A percentile compares a stretch with the other conserved stretches of the same genome.
These are phyloP conservation scores for Fusarium verrucosum DNA, from an alignment of 2,329 filamentous ascomycete species.

Conservation along the genomic window DNA sequence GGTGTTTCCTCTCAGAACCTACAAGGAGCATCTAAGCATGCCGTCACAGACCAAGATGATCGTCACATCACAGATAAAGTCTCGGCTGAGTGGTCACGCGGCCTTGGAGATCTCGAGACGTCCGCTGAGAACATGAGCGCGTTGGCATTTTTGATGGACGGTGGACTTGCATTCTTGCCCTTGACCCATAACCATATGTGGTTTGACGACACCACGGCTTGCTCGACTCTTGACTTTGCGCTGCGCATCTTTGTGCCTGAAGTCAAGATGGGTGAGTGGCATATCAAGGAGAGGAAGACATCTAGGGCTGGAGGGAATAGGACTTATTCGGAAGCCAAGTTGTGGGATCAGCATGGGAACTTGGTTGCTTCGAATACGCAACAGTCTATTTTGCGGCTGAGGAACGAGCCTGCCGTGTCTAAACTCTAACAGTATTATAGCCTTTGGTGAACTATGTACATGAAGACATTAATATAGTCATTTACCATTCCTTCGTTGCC, in stretches of 20 bases:
- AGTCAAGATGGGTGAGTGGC: conserved; percentile 54
- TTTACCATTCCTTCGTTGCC: neutral
- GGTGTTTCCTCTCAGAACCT: conserved; percentile 57
- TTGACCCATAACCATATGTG: conserved; percentile 54
- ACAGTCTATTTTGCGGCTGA: conserved; percentile 51
- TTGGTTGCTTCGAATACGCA: conserved; percentile 60
- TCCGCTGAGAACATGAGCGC: conserved; percentile 49
- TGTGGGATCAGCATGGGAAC: conserved; percentile 57
- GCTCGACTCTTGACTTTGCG: conserved; percentile 61
- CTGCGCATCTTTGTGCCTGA: conserved; percentile 54
- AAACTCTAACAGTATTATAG: conserved; percentile 5
- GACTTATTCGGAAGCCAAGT: conserved; percentile 55
- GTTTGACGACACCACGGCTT: conserved; percentile 56
- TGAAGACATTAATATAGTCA: neutral
- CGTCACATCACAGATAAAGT: conserved; percentile 48
- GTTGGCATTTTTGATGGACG: conserved; percentile 57
- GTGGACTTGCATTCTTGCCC: conserved; percentile 55
- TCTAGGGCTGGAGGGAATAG: conserved; percentile 52
- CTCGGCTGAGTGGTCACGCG: conserved; percentile 55
- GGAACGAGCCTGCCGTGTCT: neutral
- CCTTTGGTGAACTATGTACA: neutral
- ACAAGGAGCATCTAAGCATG: conserved; percentile 52
- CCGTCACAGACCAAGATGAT: conserved; percentile 49
- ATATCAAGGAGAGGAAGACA: conserved; percentile 54
- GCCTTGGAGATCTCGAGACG: conserved; percentile 29